phyloP scores from a whole-genome alignment of 805 yeast species.

The Kregervanrija pseudodelftensis region DNA sequence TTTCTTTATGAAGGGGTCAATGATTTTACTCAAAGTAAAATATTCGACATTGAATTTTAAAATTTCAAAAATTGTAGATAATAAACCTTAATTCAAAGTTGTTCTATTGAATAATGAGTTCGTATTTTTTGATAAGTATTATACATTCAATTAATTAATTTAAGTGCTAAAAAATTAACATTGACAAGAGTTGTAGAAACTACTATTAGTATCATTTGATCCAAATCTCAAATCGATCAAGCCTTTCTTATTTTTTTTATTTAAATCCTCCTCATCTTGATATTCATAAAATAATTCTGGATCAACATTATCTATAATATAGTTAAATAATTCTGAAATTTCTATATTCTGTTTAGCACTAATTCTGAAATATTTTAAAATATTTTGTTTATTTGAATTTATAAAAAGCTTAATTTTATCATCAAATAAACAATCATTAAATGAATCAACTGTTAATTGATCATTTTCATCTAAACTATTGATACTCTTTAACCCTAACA shows the following conservation, averaged over 20 bases:
- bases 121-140: neutral
- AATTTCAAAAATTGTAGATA: no score
- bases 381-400: constrained; percentile 10
- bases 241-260: constrained; percentile 4
- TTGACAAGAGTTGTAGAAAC: constrained; percentile 10
- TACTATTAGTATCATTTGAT: constrained; percentile 2
- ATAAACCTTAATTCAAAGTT: no score
- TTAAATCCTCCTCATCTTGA: constrained; percentile 9
- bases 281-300: constrained; percentile 21
- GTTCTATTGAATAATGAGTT: no score
- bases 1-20: no score
- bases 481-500: constrained; percentile 27
- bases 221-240: neutral
- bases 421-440: constrained; percentile 16
- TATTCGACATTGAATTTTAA: no score
- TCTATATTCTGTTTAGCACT: constrained; percentile 72
- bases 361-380: constrained; percentile 32
- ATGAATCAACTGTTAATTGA: constrained; percentile 1
- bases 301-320: constrained; percentile 23
- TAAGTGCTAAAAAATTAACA: constrained; percentile 12
- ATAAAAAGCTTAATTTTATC: constrained; percentile 18
- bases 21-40: no score
- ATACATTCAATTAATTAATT: neutral
- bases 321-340: constrained; percentile 38
- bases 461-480: neutral